Base-by-base conservation (phyloP, 257 asterid genomes). In the Solanum peruvianum region DNA sequence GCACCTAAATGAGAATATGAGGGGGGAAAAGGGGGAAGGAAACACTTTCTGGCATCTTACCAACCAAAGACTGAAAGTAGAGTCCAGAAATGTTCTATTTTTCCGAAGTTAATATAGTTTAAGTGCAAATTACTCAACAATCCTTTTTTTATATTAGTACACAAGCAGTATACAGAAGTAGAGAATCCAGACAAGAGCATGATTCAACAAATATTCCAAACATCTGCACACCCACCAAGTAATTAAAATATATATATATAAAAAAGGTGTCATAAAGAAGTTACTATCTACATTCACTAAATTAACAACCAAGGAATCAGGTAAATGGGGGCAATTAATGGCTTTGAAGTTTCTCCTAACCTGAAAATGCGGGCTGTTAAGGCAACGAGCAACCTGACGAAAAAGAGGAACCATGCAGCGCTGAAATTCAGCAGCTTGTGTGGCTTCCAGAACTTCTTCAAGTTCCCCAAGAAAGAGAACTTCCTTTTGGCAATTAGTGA, bases 291-390 rank as follows among this genome's bases (percentile, higher is more conserved):
- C 66, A 78, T 78, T 25, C 84, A 47, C 84, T 27, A 44, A 78
- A 27, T 47, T 47, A 47, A 78, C 66, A 78, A 47, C 6, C 41
- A 78, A 2, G 27, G 84, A 81, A 81, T 45, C 45, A 49, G 45
- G 70, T 27, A 80, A 80, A 80, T 16, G 16, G 66, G 2, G 31
- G 29, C 20, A 81, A 81, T 81, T 81, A 81, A 49, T 81, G 70
- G 42, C 44, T 47, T 81, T 49, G 23, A 85, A 62, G 23, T 41
- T 71, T 31, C 35, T 71, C 66, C 88, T 62, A 69, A 96, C 99
- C 99, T 96, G 99, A 90, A 92, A 96, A 77, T 96, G 98, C 42
- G 94, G 87, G 92, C 98, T 96, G 87, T 87, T 93, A 76, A 95
- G 92, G 91, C 93, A 94, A 87, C 93, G 93, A 31, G 95, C 96